Conservation (phyloP, 2,329 filamentous ascomycete genomes). For the Coleophoma eucalyptorum region DNA sequence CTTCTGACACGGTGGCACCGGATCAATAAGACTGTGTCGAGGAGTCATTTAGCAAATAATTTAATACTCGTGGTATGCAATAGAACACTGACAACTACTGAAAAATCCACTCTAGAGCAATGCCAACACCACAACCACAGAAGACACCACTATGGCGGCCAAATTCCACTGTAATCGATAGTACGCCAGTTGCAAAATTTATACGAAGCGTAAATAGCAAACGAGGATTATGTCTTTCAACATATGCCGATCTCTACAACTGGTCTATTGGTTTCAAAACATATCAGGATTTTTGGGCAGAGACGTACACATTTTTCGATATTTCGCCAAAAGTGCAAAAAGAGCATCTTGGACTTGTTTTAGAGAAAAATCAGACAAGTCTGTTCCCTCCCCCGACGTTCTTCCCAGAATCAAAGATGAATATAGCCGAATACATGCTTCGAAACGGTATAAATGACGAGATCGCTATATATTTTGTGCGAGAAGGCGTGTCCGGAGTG, state of each 20-base stretch:
- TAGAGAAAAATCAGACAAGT: background rate
- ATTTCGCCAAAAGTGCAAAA: background rate
- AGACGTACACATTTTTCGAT: background rate
- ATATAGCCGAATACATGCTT: background rate
- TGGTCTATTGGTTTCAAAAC: background rate
- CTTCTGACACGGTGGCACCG: too few species aligned
- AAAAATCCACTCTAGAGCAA: too few species aligned
- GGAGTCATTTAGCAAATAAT: too few species aligned
- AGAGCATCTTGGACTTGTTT: background rate
- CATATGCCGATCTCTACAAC: background rate
- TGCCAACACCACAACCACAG: too few species aligned
- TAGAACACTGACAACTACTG: too few species aligned
- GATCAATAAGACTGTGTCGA: too few species aligned
- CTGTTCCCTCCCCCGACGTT: background rate
- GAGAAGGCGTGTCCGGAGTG: background rate
- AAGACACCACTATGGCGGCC: too few species aligned
- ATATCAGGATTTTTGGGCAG: background rate
- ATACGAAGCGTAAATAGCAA: background rate
- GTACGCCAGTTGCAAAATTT: background rate
- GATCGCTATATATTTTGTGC: background rate
- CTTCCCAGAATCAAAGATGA: background rate
- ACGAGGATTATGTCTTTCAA: background rate
- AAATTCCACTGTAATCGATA: too few species aligned
- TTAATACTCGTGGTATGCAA: too few species aligned
- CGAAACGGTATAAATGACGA: background rate